Evolutionary conservation across 2,329 filamentous ascomycete genomes (phyloP).

Genomic region (Trichoderma hamatum): DNA sequence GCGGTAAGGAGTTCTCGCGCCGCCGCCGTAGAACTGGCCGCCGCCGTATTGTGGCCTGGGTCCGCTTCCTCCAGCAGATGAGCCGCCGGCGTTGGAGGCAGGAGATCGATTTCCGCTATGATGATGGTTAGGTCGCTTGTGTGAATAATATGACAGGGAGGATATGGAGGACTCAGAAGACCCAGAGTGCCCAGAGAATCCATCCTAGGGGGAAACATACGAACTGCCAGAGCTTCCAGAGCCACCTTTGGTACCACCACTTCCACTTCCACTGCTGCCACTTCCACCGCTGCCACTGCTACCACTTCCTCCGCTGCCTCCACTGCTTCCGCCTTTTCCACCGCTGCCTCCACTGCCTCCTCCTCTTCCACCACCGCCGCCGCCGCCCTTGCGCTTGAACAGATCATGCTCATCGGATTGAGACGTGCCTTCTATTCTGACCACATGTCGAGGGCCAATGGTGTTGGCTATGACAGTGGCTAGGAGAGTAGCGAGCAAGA

Average conservation of each 20-base stretch:
- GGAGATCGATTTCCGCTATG: slow-evolving; percentile 33
- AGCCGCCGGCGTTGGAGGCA: slow-evolving; percentile 51
- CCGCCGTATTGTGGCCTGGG: slow-evolving; percentile 61
- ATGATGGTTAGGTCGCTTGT: slow-evolving; percentile 32
- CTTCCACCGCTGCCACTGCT: slow-evolving; percentile 26
- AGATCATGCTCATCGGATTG: slow-evolving; percentile 48
- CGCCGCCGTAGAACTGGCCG: slow-evolving; percentile 68
- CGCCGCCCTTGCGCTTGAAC: slow-evolving; percentile 64
- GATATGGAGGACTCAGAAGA: not conserved
- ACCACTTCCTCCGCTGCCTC: slow-evolving; percentile 30
- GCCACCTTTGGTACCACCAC: slow-evolving; percentile 27
- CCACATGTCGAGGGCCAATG: slow-evolving; percentile 33
- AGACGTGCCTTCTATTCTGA: slow-evolving; percentile 33
- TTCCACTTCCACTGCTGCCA: slow-evolving; percentile 31
- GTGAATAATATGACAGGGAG: not conserved
- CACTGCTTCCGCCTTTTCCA: slow-evolving; percentile 31
- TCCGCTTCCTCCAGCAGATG: slow-evolving; percentile 61
- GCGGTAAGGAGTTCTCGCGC: slow-evolving; percentile 62
- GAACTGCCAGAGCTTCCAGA: slow-evolving; percentile 24
- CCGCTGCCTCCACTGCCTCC: slow-evolving; percentile 38
- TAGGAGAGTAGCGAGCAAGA: slow-evolving; percentile 38
- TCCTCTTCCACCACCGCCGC: slow-evolving; percentile 55
- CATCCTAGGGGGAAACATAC: slow-evolving; percentile 21
- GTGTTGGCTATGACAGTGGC: slow-evolving; percentile 35
- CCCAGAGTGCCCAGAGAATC: not conserved